These are phyloP conservation scores for Metarhizium anisopliae DNA, from an alignment of 2,329 filamentous ascomycete species.

Conservation along the genomic window DNA sequence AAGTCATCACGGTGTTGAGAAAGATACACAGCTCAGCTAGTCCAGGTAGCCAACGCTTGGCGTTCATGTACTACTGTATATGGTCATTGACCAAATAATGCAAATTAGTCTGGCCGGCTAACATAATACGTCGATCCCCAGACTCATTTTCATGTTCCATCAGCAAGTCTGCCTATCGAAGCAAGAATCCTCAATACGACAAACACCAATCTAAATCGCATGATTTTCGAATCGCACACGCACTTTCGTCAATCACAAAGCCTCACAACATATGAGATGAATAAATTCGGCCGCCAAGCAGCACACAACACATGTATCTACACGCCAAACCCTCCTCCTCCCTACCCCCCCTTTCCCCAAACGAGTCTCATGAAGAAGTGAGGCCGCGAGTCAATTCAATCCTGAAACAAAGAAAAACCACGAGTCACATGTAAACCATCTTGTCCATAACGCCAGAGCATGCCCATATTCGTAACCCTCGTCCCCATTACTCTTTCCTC, in stretches of 20 bases:
- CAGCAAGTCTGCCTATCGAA: neutral
- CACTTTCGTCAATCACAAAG: neutral
- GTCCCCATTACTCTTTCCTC: neutral
- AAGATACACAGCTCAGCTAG: too few relatives aligned
- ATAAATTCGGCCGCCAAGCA: neutral
- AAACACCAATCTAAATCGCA: neutral
- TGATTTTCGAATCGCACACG: neutral
- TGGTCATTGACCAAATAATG: too few relatives aligned
- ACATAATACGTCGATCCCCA: too few relatives aligned
- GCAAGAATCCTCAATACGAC: neutral
- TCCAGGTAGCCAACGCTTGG: too few relatives aligned
- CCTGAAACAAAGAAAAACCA: neutral
- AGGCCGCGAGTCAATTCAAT: neutral
- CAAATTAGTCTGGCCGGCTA: too few relatives aligned
- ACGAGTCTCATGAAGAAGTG: neutral
- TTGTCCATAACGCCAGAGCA: neutral
- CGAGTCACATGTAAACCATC: neutral
- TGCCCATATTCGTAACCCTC: neutral
- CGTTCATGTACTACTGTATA: too few relatives aligned
- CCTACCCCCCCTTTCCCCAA: too few relatives aligned
- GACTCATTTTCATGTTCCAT: too few relatives aligned
- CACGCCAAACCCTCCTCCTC: neutral
- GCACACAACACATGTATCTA: neutral
- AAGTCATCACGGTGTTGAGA: too few relatives aligned
- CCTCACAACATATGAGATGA: neutral